These are phyloP conservation scores for Penicillium sp. DNA, from an alignment of 2,329 filamentous ascomycete genomes.

Conservation along the genomic window DNA sequence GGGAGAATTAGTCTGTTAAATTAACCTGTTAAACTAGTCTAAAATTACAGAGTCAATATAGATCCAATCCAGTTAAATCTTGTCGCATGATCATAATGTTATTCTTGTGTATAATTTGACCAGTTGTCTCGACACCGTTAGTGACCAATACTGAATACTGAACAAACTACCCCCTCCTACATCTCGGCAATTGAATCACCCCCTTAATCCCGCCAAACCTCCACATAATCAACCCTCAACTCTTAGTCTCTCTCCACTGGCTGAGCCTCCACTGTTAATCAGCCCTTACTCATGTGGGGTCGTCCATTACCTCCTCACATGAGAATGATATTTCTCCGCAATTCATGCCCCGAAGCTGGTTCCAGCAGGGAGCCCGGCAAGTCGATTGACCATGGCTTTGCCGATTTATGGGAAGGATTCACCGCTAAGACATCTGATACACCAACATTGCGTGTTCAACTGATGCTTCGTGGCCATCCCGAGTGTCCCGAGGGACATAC, in stretches of 20 bases:
- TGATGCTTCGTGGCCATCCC: constrained; percentile 9
- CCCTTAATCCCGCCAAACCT: constrained; percentile 1
- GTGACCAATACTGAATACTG: too few species aligned
- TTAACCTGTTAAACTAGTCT: constrained; percentile 42
- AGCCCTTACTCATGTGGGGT: constrained; percentile 38
- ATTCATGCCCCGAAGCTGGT: constrained; percentile 2
- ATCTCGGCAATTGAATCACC: constrained; percentile 15
- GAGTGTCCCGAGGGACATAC: background rate
- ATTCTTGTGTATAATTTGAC: background rate
- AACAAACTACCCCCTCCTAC: too few species aligned
- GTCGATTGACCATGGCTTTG: constrained; percentile 22
- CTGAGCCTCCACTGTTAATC: constrained; percentile 28
- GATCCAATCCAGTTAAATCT: background rate
- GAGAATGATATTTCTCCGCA: constrained; percentile 1
- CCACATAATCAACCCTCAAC: background rate
- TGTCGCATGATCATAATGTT: background rate
- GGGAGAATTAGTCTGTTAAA: constrained; percentile 48
- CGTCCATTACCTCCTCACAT: background rate
- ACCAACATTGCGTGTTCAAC: background rate
- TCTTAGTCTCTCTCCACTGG: background rate
- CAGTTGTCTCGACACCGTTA: background rate
- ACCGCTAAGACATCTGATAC: background rate
- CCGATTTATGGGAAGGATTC: constrained; percentile 19
- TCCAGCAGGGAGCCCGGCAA: constrained; percentile 25
- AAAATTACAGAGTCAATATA: background rate